Base-by-base conservation (phyloP, 2,329 filamentous ascomycete species). In the Trichoderma sp. region DNA sequence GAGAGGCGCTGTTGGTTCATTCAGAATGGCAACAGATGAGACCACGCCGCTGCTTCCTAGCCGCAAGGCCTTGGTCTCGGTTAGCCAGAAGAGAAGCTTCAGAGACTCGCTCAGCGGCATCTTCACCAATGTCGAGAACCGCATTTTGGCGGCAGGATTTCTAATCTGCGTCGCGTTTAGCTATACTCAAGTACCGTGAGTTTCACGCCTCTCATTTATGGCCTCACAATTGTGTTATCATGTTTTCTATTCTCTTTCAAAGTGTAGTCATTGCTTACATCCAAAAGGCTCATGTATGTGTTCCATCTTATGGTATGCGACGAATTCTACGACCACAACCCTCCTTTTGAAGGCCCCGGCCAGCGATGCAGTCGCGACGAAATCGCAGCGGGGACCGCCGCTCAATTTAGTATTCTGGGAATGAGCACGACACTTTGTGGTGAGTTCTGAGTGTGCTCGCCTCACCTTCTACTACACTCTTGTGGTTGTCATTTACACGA, bases 221-320 rank as follows among this genome's bases (percentile, higher is more conserved):
- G 47, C 3, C 12, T 53, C 11, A 17, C 43, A 17, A 47, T 15
- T 50, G 55, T 30, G 20, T 6, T 20, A 36, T 32, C 20, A 20
- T 6, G 17, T 17, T 20, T 2, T 26, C 11, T 11, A 3, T 4
- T 34, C 2, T 32, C 26, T 32, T 43, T 43, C 13, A 7, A 23
- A n/a, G n/a, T 26, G 4, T 5, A 17, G n/a, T 4, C 13, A 15
- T 3, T 57, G 30, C 72, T 76, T 32, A 78, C 43, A 5, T 0
- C 30, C 20, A 5, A 8, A 13, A 83, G 84, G 4, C 80, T 87
- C 5, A 81, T 92, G 59, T 92, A 91, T 78, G 89, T 91, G 28
- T 92, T 93, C 75, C 89, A 90, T 71, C 78, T 92, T 2, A 93
- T 93, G 90, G 89, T 88, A 64, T 93, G 91, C 79, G 89, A 93